These are phyloP conservation scores for Penicillium longicatenatum DNA, from an alignment of 495 filamentous ascomycete species.

Conservation along the genomic window DNA sequence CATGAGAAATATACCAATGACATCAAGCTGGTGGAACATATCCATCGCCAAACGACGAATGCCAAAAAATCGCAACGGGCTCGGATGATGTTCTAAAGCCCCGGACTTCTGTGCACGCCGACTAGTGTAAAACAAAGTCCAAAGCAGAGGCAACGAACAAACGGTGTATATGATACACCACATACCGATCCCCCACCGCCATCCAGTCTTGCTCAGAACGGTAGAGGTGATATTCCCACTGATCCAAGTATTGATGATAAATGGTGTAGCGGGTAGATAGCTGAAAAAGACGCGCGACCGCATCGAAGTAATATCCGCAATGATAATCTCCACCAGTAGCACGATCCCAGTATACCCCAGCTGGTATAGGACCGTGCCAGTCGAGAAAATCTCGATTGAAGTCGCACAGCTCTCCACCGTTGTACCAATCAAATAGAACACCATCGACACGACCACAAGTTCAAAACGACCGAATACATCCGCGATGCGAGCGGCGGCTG, in stretches of 20 bases:
- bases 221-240: slow-evolving; percentile 10
- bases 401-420: slow-evolving; percentile 7
- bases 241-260: slow-evolving; percentile 16
- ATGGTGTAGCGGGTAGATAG: slow-evolving; percentile 9
- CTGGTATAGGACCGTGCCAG: slow-evolving; percentile 7
- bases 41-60: neutral
- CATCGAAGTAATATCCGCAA: slow-evolving; percentile 15
- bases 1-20: slow-evolving; percentile 10
- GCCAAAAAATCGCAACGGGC: neutral
- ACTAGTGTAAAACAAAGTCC: slow-evolving; percentile 6
- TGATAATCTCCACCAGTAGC: slow-evolving; percentile 12
- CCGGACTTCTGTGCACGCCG: slow-evolving; percentile 6
- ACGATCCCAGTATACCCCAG: slow-evolving; percentile 10
- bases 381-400: slow-evolving; percentile 6
- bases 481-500: slow-evolving; percentile 8
- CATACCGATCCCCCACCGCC: slow-evolving; percentile 18
- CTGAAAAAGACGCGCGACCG: slow-evolving; percentile 11
- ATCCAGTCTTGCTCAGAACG: slow-evolving; percentile 3
- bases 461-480: slow-evolving; percentile 16
- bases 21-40: slow-evolving; percentile 14
- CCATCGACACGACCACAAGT: slow-evolving; percentile 9
- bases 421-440: slow-evolving; percentile 13
- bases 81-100: neutral
- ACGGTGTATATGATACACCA: slow-evolving; percentile 14
- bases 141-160: slow-evolving; percentile 7